Base-by-base conservation (phyloP, 192 early-diverging fungal genomes). In the Funneliformis geosporum region DNA sequence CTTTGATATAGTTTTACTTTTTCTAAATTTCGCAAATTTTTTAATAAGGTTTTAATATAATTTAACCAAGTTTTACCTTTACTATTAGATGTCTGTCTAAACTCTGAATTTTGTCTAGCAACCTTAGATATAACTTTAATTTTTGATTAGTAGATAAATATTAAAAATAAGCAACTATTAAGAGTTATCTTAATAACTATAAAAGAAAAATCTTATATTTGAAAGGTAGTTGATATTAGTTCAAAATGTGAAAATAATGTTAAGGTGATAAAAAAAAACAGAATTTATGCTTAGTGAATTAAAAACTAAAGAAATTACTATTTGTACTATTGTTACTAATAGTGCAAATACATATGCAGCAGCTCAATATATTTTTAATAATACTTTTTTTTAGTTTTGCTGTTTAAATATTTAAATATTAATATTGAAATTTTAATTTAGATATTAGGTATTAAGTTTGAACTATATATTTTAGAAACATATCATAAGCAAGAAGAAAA, bases 261-360 rank as follows among this genome's bases (percentile, higher is more conserved):
- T 47, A 28, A 46, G 0, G 25, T 73, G 8, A 73, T 55, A 8
- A 6, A 59, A n/a, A n/a, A 73, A 27, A 73, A 73, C 8, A 5
- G 23, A 42, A 16, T n/a, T 27, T 38, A 55, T 73, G 23, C 14
- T 75, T 12, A 38, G 0, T 33, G 33, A 61, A 28, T 14, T 61
- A 75, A 27, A 75, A 8, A 42, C 2, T 28, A 40, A 60, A 39
- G 39, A 38, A 39, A 60, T 75, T 42, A 16, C 18, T 11, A 8
- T 75, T 39, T 39, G 7, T 40, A 8, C 55, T 16, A 75, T 75
- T 60, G 55, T 61, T 60, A 75, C 73, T 18, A 59, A 75, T 60
- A 73, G 73, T 60, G 55, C 55, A 38, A 4, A 3, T 39, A 10
- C 33, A 75, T 75, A 61, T 61, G 33, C 55, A 39, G 73, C 59